Evolutionary conservation across 371 early-diverging fungal species (phyloP).

Genomic region (Rhizomucor pusillus): DNA sequence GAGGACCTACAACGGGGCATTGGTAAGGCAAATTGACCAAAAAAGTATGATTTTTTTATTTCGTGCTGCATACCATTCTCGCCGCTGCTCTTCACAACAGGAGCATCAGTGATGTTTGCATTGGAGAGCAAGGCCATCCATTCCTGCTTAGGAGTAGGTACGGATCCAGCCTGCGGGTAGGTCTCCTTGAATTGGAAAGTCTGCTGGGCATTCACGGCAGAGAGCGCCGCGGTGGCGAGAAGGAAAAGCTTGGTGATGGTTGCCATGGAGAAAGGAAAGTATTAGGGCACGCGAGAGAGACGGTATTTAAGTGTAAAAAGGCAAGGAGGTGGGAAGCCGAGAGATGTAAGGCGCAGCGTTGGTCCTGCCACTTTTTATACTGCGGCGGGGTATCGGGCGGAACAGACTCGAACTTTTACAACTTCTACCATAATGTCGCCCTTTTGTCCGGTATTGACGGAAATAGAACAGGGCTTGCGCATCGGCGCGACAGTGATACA

Average conservation of each 20-base stretch:
- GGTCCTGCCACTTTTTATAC: too few relatives aligned
- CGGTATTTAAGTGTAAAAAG: neutral
- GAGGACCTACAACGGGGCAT: constrained; percentile 12
- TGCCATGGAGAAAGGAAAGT: constrained; percentile 13
- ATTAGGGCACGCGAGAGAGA: constrained; percentile 1
- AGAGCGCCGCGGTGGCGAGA: constrained; percentile 14
- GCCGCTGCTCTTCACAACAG: constrained; percentile 32
- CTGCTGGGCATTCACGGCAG: constrained; percentile 16
- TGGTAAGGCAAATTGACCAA: neutral
- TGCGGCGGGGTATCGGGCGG: too few relatives aligned
- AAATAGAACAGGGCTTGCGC: constrained; percentile 2
- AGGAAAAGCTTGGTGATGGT: constrained; percentile 14
- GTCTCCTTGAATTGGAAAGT: constrained; percentile 37
- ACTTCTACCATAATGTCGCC: too few relatives aligned
- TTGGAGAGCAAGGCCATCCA: constrained; percentile 41
- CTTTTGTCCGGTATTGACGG: too few relatives aligned
- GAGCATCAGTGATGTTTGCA: constrained; percentile 36
- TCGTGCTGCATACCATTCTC: constrained; percentile 11
- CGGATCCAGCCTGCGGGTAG: constrained; percentile 29
- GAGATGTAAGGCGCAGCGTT: too few relatives aligned
- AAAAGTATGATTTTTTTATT: neutral
- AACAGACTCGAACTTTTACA: too few relatives aligned
- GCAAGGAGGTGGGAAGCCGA: neutral
- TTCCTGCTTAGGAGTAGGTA: constrained; percentile 47
- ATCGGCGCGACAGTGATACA: constrained; percentile 9